A percentile compares a stretch with the other conserved stretches of the same genome.
Conservation (phyloP, 2,329 filamentous ascomycete genomes). For the Aspergillus puulaauensis region DNA sequence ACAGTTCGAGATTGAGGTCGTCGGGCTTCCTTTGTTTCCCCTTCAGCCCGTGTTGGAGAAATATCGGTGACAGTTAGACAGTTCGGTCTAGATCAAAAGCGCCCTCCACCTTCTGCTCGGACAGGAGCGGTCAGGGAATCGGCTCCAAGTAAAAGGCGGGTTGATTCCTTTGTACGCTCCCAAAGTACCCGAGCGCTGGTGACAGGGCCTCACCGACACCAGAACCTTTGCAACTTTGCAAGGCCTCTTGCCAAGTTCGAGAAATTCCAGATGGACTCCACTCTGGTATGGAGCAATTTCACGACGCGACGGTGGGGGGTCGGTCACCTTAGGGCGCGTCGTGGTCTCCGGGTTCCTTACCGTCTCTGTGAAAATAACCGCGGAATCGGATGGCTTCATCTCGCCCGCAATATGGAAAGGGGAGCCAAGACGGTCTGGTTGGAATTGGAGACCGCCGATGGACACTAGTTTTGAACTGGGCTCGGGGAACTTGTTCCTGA, state of each 20-base stretch:
- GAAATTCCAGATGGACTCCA: conserved; percentile 4
- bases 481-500: conserved; percentile 34
- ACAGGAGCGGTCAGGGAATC: conserved; percentile 6
- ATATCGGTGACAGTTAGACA: not conserved
- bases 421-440: conserved; percentile 15
- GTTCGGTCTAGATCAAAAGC: not conserved
- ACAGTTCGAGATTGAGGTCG: not conserved
- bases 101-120: not conserved
- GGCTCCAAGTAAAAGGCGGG: not conserved
- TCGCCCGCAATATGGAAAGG: conserved; percentile 7
- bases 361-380: conserved; percentile 5
- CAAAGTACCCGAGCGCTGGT: not conserved
- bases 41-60: not conserved
- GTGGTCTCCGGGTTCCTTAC: not conserved
- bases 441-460: conserved; percentile 20
- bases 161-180: not conserved
- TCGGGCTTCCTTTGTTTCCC: not conserved
- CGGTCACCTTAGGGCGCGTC: not conserved
- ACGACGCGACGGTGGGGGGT: not conserved
- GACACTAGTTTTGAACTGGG: conserved; percentile 29
- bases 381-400: conserved; percentile 4
- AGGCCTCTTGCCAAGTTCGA: not conserved
- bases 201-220: conserved; percentile 6
- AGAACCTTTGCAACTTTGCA: not conserved
- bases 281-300: not conserved